phyloP scores from a whole-genome alignment of 2,329 filamentous ascomycete species.

The Cadophora luteo-olivacea region DNA sequence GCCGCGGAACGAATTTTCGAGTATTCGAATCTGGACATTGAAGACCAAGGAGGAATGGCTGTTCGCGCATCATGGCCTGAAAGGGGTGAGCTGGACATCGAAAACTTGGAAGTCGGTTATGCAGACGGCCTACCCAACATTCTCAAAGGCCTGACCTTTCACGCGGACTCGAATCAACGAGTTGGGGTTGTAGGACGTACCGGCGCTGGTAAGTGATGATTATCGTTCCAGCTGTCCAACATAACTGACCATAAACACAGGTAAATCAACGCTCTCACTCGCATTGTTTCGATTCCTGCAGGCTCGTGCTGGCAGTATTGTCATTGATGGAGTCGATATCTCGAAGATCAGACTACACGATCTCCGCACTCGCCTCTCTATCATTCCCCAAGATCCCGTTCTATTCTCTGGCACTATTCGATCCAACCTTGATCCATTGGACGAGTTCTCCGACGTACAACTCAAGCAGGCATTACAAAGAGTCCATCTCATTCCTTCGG shows the following conservation, averaged over 20 bases:
- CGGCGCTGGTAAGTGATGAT: slow-evolving; percentile 35
- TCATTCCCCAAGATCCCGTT: slow-evolving; percentile 67
- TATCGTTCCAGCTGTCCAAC: neutral
- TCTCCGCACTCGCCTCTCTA: slow-evolving; percentile 40
- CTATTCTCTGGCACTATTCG: slow-evolving; percentile 68
- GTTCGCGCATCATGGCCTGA: slow-evolving; percentile 76
- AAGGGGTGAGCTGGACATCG: slow-evolving; percentile 72
- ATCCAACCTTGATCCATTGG: slow-evolving; percentile 31
- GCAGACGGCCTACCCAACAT: slow-evolving; percentile 73
- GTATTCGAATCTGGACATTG: slow-evolving; percentile 71
- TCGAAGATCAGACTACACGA: slow-evolving; percentile 42
- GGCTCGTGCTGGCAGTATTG: slow-evolving; percentile 48
- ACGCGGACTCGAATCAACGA: slow-evolving; percentile 64
- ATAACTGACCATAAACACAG: slow-evolving; percentile 27
- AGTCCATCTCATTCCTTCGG: slow-evolving; percentile 76
- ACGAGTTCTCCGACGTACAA: slow-evolving; percentile 50
- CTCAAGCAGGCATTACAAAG: slow-evolving; percentile 83
- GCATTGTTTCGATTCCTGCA: slow-evolving; percentile 37
- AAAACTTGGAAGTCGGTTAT: slow-evolving; percentile 73
- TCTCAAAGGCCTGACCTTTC: slow-evolving; percentile 70
- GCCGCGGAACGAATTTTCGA: slow-evolving; percentile 76
- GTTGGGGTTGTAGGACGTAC: slow-evolving; percentile 42
- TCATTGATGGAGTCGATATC: slow-evolving; percentile 43
- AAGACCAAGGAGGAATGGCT: slow-evolving; percentile 65
- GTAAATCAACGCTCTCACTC: slow-evolving; percentile 41